phyloP scores from a whole-genome alignment of 345 rosid species.

The Schrenkiella parvula region DNA sequence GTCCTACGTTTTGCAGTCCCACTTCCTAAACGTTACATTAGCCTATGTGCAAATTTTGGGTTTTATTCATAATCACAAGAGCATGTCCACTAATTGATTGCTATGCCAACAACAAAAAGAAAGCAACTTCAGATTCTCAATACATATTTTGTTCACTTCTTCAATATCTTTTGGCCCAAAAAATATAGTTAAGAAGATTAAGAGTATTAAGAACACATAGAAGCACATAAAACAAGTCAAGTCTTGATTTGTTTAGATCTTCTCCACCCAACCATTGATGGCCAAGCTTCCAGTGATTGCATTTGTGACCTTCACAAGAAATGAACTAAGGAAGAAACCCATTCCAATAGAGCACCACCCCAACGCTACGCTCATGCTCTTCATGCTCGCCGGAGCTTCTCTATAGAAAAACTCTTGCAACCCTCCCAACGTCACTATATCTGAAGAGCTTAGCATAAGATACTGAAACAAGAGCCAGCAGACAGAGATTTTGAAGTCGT shows the following conservation, averaged over 20 bases:
- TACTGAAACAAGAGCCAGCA: slow-evolving; percentile 52
- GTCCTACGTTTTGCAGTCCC: too few species aligned
- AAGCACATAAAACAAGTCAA: slow-evolving; percentile 45
- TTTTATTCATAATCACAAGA: too few species aligned
- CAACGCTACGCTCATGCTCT: slow-evolving; percentile 42
- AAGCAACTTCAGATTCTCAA: neutral
- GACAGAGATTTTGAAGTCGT: slow-evolving; percentile 33
- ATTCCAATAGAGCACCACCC: slow-evolving; percentile 48
- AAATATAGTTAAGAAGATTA: slow-evolving; percentile 35
- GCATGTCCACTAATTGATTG: neutral
- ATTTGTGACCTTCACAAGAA: slow-evolving; percentile 39
- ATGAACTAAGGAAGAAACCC: slow-evolving; percentile 52
- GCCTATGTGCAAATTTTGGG: too few species aligned
- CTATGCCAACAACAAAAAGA: neutral
- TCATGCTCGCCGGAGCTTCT: slow-evolving; percentile 49
- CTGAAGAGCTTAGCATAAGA: slow-evolving; percentile 41
- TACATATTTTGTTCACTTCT: neutral
- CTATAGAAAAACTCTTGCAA: slow-evolving; percentile 63
- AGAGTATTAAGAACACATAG: slow-evolving; percentile 41
- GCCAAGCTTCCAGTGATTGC: slow-evolving; percentile 30
- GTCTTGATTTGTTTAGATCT: slow-evolving; percentile 38
- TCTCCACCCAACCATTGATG: slow-evolving; percentile 46
- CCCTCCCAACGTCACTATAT: slow-evolving; percentile 51
- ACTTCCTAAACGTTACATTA: too few species aligned
- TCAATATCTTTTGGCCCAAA: slow-evolving; percentile 22